phyloP scores from a whole-genome alignment of 768 basidiomycete genomes.

The Suillus variegatus region DNA sequence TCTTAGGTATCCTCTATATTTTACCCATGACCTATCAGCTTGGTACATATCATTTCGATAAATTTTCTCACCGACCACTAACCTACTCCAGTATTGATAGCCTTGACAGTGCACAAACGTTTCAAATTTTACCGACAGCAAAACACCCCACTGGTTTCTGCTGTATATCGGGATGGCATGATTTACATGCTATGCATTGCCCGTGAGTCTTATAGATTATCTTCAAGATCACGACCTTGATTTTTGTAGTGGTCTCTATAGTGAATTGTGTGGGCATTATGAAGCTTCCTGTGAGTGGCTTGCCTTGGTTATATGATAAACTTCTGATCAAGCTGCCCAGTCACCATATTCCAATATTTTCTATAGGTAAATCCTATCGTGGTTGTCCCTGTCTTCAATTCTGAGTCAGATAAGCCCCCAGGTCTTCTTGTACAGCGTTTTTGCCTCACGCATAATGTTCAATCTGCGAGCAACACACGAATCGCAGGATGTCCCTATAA shows the following conservation, averaged over 20 bases:
- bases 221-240: neutral
- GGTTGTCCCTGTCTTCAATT: neutral
- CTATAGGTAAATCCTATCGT: neutral
- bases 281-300: neutral
- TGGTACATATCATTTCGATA: neutral
- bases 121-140: neutral
- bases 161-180: constrained; percentile 1
- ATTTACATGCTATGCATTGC: constrained; percentile 1
- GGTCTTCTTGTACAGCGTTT: neutral
- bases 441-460: neutral
- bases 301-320: neutral
- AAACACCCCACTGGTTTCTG: neutral
- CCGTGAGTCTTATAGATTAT: neutral
- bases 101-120: neutral
- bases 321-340: neutral
- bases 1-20: neutral
- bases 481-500: neutral
- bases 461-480: neutral
- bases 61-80: neutral
- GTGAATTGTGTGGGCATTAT: neutral
- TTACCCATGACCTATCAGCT: neutral
- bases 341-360: neutral
- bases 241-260: neutral
- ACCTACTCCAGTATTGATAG: neutral
- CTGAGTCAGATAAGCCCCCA: neutral